Conservation (phyloP, 2,329 filamentous ascomycete genomes). For the Aspergillus nomiae region DNA sequence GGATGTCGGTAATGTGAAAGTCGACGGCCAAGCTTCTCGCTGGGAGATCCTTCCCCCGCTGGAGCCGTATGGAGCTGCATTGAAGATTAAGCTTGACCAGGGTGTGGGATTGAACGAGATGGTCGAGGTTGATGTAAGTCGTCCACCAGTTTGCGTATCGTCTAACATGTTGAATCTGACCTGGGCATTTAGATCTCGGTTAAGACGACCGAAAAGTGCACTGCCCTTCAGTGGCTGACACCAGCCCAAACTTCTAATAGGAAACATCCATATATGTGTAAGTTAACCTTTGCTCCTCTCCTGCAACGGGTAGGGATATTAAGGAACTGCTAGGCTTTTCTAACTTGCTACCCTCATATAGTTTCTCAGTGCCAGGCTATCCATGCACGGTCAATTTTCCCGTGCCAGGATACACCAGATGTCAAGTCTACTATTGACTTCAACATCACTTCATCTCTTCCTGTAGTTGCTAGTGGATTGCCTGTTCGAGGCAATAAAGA, state of each 20-base stretch:
- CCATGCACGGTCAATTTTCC: conserved; percentile 89
- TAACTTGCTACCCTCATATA: conserved; percentile 21
- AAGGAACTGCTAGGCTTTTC: background rate
- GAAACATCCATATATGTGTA: conserved; percentile 91
- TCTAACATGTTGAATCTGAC: conserved; percentile 5
- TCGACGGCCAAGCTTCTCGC: conserved; percentile 64
- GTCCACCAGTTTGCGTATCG: background rate
- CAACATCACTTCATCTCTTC: conserved; percentile 80
- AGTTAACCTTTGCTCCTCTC: conserved; percentile 18
- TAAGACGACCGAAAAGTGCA: conserved; percentile 83
- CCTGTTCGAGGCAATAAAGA: conserved; percentile 54
- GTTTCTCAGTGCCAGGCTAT: conserved; percentile 97
- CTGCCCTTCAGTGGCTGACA: conserved; percentile 92
- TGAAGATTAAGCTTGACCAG: conserved; percentile 52
- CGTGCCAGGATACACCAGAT: conserved; percentile 96
- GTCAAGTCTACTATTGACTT: conserved; percentile 96
- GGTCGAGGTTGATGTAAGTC: conserved; percentile 51
- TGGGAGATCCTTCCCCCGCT: conserved; percentile 72
- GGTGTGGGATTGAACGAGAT: conserved; percentile 49
- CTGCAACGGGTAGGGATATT: background rate
- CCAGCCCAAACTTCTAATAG: conserved; percentile 93
- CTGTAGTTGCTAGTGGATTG: conserved; percentile 89
- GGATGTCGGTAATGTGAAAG: conserved; percentile 69
- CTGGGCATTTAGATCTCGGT: conserved; percentile 59
- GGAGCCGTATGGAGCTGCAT: conserved; percentile 65